phyloP scores from a whole-genome alignment of 148 eudicot genomes.

The Dianthus caryophyllus region DNA sequence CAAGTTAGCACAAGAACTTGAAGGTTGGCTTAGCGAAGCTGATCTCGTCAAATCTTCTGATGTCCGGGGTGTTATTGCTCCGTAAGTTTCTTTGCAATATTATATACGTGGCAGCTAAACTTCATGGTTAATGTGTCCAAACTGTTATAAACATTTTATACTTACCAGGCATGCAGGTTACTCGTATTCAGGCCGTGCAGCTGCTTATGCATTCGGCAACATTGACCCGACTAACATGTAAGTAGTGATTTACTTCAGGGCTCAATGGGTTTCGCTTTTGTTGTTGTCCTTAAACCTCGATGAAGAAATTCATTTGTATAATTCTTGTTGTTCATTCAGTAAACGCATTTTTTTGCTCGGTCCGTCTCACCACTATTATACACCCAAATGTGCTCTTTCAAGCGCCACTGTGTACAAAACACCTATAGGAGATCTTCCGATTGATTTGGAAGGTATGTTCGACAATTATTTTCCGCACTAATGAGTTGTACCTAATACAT shows the following conservation, averaged over 20 bases:
- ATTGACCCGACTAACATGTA: slow-evolving; percentile 86
- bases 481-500: background rate
- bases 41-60: slow-evolving; percentile 70
- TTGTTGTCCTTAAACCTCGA: background rate
- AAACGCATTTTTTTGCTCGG: slow-evolving; percentile 85
- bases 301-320: background rate
- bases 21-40: slow-evolving; percentile 73
- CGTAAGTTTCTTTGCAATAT: slow-evolving; percentile 50
- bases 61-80: slow-evolving; percentile 97
- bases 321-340: slow-evolving; percentile 33
- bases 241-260: slow-evolving; percentile 22
- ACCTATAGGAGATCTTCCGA: slow-evolving; percentile 82
- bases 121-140: background rate
- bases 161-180: slow-evolving; percentile 90
- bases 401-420: slow-evolving; percentile 84
- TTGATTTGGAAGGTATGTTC: slow-evolving; percentile 77
- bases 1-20: slow-evolving; percentile 69
- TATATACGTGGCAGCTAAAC: background rate
- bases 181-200: slow-evolving; percentile 98
- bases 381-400: slow-evolving; percentile 88
- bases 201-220: slow-evolving; percentile 94
- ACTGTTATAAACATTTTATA: slow-evolving; percentile 7
- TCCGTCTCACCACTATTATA: slow-evolving; percentile 97
- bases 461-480: background rate
- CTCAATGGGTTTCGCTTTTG: background rate